Evolutionary conservation across 208 protist species (phyloP).

Genomic region (Wallacemonas collosoma): DNA sequence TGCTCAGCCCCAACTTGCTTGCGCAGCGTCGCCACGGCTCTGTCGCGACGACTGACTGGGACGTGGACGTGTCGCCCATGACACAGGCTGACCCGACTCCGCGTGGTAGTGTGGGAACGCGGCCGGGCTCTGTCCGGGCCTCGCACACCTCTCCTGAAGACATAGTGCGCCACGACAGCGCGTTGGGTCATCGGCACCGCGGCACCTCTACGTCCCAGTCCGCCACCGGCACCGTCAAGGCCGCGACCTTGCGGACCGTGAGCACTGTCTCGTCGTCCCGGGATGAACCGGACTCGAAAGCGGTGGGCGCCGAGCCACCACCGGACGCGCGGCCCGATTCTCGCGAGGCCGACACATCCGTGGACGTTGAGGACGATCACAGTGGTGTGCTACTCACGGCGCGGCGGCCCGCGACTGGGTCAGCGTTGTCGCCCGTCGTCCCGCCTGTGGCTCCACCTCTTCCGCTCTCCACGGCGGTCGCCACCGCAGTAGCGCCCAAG

Average conservation of each 20-base stretch:
- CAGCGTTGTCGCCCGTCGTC: not conserved
- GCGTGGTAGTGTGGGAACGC: not conserved
- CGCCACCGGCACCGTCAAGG: not conserved
- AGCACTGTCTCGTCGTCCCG: conserved; percentile 6
- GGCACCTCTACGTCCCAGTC: too few relatives aligned
- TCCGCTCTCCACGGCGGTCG: not conserved
- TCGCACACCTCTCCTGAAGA: not conserved
- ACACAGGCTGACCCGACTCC: conserved; percentile 21
- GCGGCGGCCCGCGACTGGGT: not conserved
- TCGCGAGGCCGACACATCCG: not conserved
- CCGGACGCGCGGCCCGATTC: not conserved
- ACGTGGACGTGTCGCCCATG: conserved; percentile 30
- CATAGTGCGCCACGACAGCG: not conserved
- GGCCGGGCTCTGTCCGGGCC: not conserved
- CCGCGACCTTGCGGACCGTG: not conserved
- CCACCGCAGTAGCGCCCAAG: not conserved
- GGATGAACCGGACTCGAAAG: too few relatives aligned
- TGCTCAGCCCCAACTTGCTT: conserved; percentile 9
- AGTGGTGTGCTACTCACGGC: conserved; percentile 13
- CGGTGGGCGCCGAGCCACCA: too few relatives aligned
- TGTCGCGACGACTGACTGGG: not conserved
- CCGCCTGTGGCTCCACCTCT: not conserved
- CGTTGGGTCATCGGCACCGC: too few relatives aligned
- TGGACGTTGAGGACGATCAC: not conserved
- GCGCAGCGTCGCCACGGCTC: not conserved